These are phyloP conservation scores for Xylariaceae sp. DNA, from an alignment of 2,329 filamentous ascomycete species.

Conservation along the genomic window DNA sequence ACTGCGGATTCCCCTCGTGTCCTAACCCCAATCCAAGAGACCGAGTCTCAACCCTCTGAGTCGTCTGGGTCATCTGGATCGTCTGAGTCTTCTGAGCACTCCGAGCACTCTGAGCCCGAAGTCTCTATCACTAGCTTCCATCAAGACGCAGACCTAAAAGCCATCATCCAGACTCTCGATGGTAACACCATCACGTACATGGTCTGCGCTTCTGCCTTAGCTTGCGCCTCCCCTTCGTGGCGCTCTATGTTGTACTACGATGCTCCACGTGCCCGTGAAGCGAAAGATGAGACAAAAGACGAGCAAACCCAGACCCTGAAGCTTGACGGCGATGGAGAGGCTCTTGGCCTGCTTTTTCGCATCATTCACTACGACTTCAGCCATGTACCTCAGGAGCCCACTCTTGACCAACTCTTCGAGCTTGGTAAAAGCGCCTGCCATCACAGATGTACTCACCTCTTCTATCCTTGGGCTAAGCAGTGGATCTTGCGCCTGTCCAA, in stretches of 20 bases:
- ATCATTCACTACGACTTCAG: conserved; percentile 38
- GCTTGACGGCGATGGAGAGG: conserved; percentile 28
- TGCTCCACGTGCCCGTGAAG: neutral
- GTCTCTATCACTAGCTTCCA: neutral
- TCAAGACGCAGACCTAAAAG: conserved; percentile 17
- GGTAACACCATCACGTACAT: conserved; percentile 12
- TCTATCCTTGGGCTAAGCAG: conserved; percentile 35
- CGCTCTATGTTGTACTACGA: conserved; percentile 25
- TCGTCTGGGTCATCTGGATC: no score
- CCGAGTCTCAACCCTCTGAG: no score
- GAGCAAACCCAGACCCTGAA: conserved; percentile 12
- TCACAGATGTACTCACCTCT: conserved; percentile 35
- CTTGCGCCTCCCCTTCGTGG: conserved; percentile 31
- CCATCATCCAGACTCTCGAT: conserved; percentile 1
- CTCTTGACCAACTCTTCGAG: conserved; percentile 34
- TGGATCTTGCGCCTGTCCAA: conserved; percentile 29
- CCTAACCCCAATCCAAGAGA: conserved; percentile 6
- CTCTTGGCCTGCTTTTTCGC: conserved; percentile 30
- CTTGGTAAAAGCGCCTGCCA: conserved; percentile 26
- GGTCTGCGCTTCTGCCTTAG: conserved; percentile 29
- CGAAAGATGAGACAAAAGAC: neutral
- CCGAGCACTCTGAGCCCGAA: neutral
- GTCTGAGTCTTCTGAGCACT: neutral
- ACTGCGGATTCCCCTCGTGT: neutral
- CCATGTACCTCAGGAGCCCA: conserved; percentile 24